Evolutionary conservation across 768 basidiomycete species (phyloP).

Genomic region (Saitozyma sp.): DNA sequence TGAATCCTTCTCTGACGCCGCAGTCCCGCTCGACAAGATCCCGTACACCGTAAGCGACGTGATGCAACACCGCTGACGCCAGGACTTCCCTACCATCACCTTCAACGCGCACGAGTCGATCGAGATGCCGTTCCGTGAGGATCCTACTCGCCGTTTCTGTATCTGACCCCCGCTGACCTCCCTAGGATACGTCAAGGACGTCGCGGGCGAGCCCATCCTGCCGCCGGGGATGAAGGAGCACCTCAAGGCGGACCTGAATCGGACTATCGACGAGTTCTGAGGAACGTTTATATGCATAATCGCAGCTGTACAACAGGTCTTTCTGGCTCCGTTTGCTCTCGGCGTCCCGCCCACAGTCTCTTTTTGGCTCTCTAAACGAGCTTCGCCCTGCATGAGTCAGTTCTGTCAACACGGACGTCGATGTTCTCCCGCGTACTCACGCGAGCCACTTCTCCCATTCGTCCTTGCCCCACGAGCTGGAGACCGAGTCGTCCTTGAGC

Average conservation of each 20-base stretch:
- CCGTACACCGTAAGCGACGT: conserved; percentile 37
- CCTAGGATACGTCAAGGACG: conserved; percentile 59
- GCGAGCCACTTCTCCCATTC: conserved; percentile 79
- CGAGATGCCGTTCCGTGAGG: conserved; percentile 95
- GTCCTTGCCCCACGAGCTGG: conserved; percentile 75
- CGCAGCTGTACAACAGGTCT: neutral
- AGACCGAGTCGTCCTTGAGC: conserved; percentile 65
- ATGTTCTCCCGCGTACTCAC: conserved; percentile 17
- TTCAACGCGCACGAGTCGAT: conserved; percentile 88
- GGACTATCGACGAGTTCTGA: conserved; percentile 65
- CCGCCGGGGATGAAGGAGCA: conserved; percentile 89
- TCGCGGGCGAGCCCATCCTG: conserved; percentile 65
- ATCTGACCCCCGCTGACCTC: conserved; percentile 6
- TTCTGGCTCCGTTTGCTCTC: too few species aligned
- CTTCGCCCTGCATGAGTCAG: conserved; percentile 9
- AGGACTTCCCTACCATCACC: conserved; percentile 86
- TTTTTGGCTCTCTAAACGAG: neutral
- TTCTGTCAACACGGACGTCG: too few species aligned
- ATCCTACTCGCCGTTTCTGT: neutral
- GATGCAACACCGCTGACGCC: neutral
- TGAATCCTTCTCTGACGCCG: neutral
- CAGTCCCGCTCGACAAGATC: conserved; percentile 69
- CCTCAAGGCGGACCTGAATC: conserved; percentile 80
- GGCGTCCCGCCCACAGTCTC: too few species aligned
- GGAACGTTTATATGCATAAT: neutral